Conservation (phyloP, 768 basidiomycete species). For the Hygrocybe coccinea region DNA sequence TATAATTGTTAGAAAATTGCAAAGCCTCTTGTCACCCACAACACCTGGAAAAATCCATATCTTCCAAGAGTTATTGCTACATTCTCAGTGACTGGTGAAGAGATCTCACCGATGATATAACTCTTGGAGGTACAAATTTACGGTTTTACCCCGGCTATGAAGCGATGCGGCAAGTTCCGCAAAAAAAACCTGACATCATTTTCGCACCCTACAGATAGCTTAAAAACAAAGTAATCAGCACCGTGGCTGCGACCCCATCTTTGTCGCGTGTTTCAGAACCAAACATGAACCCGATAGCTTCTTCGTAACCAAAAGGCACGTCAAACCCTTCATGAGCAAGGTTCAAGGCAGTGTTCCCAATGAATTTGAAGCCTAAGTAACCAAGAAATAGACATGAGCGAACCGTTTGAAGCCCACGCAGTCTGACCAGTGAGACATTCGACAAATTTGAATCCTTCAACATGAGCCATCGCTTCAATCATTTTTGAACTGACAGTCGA, state of each 20-base stretch:
- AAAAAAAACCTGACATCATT: slow-evolving; percentile 50
- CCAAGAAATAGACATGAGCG: slow-evolving; percentile 12
- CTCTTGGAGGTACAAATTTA: slow-evolving; percentile 53
- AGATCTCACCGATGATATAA: slow-evolving; percentile 52
- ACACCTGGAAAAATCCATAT: slow-evolving; percentile 60
- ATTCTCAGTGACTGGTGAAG: neutral
- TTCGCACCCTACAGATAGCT: neutral
- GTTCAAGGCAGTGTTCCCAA: slow-evolving; percentile 74
- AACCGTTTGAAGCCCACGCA: slow-evolving; percentile 7
- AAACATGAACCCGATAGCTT: slow-evolving; percentile 91
- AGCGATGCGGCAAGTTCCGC: slow-evolving; percentile 60
- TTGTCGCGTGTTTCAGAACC: slow-evolving; percentile 77
- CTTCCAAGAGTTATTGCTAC: slow-evolving; percentile 29
- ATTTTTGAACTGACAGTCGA: slow-evolving; percentile 91
- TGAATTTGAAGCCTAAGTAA: slow-evolving; percentile 76
- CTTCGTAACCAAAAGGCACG: slow-evolving; percentile 82
- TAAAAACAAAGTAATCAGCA: slow-evolving; percentile 26
- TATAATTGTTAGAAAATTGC: neutral
- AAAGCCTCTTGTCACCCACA: neutral
- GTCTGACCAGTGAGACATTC: slow-evolving; percentile 76
- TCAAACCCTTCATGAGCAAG: slow-evolving; percentile 63
- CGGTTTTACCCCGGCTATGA: slow-evolving; percentile 46
- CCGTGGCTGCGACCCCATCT: slow-evolving; percentile 81
- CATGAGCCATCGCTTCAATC: slow-evolving; percentile 68
- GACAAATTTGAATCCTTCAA: slow-evolving; percentile 76